These are phyloP conservation scores for Corylus americana DNA, from an alignment of 306 rosid species.

Conservation along the genomic window DNA sequence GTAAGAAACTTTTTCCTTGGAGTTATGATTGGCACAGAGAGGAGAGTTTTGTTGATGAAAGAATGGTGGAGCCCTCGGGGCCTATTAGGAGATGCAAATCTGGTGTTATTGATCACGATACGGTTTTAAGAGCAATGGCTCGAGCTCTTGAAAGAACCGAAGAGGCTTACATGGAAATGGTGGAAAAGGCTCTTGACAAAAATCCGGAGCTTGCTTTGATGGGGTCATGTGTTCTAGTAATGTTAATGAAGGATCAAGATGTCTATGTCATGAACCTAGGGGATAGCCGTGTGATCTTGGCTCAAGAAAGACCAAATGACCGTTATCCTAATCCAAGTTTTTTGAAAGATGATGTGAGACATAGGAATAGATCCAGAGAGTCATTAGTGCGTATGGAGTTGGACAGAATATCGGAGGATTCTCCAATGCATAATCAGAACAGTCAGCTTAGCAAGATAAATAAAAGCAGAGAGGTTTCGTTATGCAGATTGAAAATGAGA, in stretches of 20 bases:
- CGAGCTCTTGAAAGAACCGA: constrained; percentile 65
- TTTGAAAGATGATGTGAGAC: constrained; percentile 52
- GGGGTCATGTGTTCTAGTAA: constrained; percentile 75
- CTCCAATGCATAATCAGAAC: constrained; percentile 59
- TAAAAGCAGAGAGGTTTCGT: constrained; percentile 58
- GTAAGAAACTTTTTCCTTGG: constrained; percentile 67
- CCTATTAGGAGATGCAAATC: constrained; percentile 63
- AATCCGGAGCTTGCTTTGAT: constrained; percentile 70
- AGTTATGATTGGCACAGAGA: constrained; percentile 71
- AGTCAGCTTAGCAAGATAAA: constrained; percentile 49
- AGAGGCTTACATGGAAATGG: constrained; percentile 63
- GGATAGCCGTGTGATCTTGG: constrained; percentile 65
- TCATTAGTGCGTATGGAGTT: constrained; percentile 63
- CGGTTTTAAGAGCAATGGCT: constrained; percentile 66
- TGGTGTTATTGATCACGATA: constrained; percentile 52
- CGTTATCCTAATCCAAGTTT: constrained; percentile 52
- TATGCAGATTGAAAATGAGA: constrained; percentile 60
- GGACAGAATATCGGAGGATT: constrained; percentile 70
- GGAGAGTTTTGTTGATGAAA: constrained; percentile 40
- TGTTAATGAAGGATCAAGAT: constrained; percentile 78
- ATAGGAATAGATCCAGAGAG: constrained; percentile 63
- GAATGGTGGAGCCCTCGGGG: constrained; percentile 41
- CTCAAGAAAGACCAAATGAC: constrained; percentile 63
- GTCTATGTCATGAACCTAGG: constrained; percentile 76
- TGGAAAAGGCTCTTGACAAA: constrained; percentile 54